A percentile compares a stretch with the other conserved stretches of the same genome.
phyloP scores from a whole-genome alignment of 2,329 filamentous ascomycete genomes.

The Aureobasidium subglaciale region DNA sequence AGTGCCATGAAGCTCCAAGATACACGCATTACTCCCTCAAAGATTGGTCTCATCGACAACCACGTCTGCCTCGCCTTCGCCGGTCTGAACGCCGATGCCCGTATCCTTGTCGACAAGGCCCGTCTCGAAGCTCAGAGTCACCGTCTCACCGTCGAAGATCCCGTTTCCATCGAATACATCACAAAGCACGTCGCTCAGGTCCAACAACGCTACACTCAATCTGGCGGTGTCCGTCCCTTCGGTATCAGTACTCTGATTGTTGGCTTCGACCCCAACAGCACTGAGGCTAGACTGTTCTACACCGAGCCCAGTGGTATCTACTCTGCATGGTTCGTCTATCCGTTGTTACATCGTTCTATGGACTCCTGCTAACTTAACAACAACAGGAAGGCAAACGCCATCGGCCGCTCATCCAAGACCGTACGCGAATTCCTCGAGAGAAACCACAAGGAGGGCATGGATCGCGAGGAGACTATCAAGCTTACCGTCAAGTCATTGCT shows the following conservation, averaged over 20 bases:
- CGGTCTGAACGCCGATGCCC: slow-evolving; percentile 92
- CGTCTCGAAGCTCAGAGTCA: slow-evolving; percentile 96
- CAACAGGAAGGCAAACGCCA: slow-evolving; percentile 94
- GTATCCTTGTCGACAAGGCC: slow-evolving; percentile 97
- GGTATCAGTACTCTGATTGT: slow-evolving; percentile 97
- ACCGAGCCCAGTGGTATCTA: slow-evolving; percentile 99
- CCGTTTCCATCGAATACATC: slow-evolving; percentile 97
- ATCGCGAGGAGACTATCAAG: slow-evolving; percentile 90
- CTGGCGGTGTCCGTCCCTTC: slow-evolving; percentile 95
- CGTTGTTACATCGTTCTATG: neutral
- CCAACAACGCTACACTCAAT: slow-evolving; percentile 98
- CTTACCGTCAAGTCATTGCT: slow-evolving; percentile 96
- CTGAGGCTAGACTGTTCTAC: slow-evolving; percentile 85
- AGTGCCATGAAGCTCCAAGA: slow-evolving; percentile 99
- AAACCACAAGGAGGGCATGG: slow-evolving; percentile 98
- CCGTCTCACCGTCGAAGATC: slow-evolving; percentile 93
- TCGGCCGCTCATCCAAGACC: slow-evolving; percentile 96
- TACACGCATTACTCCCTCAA: slow-evolving; percentile 96
- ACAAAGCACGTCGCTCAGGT: slow-evolving; percentile 98
- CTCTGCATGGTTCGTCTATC: slow-evolving; percentile 74
- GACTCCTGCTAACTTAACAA: neutral
- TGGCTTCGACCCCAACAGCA: slow-evolving; percentile 93
- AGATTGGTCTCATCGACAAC: slow-evolving; percentile 92
- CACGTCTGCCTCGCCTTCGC: slow-evolving; percentile 97
- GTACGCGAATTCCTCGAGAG: slow-evolving; percentile 97